Evolutionary conservation across 352 stramenopile genomes (phyloP).

Genomic region (Saprolegnia parasitica): DNA sequence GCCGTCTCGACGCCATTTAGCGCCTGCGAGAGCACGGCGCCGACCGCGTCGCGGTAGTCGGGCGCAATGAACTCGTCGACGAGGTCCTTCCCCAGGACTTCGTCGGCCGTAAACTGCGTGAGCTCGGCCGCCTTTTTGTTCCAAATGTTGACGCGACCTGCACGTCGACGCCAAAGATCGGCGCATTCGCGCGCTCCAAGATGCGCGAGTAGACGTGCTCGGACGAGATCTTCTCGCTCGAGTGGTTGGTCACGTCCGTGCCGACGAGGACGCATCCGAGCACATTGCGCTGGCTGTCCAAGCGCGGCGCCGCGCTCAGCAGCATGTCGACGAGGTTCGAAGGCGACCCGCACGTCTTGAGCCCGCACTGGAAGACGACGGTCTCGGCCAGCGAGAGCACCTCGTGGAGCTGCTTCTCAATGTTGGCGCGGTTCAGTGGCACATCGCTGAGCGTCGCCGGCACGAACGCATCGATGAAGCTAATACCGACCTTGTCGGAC

Average conservation of each 20-base stretch:
- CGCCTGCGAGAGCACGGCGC: slow-evolving; percentile 58
- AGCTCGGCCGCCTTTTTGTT: slow-evolving; percentile 89
- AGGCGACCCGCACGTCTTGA: slow-evolving; percentile 55
- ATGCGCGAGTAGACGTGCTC: slow-evolving; percentile 78
- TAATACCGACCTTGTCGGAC: background rate
- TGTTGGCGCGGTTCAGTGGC: background rate
- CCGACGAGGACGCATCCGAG: slow-evolving; percentile 74
- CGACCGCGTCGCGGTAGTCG: slow-evolving; percentile 57
- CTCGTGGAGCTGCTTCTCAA: slow-evolving; percentile 17
- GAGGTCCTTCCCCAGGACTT: slow-evolving; percentile 80
- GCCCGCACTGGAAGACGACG: slow-evolving; percentile 61
- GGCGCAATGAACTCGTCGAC: slow-evolving; percentile 57
- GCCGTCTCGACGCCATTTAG: slow-evolving; percentile 56
- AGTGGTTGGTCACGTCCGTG: slow-evolving; percentile 70
- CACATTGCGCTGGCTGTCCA: slow-evolving; percentile 57
- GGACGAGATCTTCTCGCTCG: slow-evolving; percentile 46
- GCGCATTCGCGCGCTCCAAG: slow-evolving; percentile 78
- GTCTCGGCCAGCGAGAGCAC: slow-evolving; percentile 37
- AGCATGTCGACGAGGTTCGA: slow-evolving; percentile 78
- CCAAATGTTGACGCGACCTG: slow-evolving; percentile 86
- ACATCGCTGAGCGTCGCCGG: slow-evolving; percentile 5
- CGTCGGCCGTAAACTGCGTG: slow-evolving; percentile 82
- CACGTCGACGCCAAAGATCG: slow-evolving; percentile 80
- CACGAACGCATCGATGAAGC: slow-evolving; percentile 20
- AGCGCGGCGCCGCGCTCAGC: slow-evolving; percentile 65